phyloP scores from a whole-genome alignment of 306 rosid species.

The Begonia loranthoides region DNA sequence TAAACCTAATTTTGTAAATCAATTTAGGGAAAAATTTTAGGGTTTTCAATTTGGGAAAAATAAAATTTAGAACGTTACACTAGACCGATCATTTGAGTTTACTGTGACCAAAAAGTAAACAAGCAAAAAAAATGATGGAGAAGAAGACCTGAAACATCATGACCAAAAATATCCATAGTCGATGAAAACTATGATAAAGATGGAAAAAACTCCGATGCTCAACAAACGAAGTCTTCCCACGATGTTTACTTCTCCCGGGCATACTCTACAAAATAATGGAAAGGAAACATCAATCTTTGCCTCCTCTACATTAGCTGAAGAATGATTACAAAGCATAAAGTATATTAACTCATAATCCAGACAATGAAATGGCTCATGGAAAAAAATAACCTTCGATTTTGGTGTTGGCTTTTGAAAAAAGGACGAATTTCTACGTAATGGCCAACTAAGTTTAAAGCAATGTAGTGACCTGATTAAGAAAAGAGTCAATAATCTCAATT shows the following conservation, averaged over 20 bases:
- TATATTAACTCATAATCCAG: too few relatives aligned
- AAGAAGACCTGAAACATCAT: constrained; percentile 94
- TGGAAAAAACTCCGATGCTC: constrained; percentile 93
- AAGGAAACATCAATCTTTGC: constrained; percentile 2
- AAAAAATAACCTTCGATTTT: constrained; percentile 46
- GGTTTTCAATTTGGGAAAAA: too few relatives aligned
- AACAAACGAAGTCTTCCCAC: constrained; percentile 92
- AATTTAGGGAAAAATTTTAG: too few relatives aligned
- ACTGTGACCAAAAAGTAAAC: too few relatives aligned
- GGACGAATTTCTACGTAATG: constrained; percentile 44
- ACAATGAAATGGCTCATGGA: too few relatives aligned
- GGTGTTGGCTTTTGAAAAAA: constrained; percentile 68
- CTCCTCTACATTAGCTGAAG: too few relatives aligned
- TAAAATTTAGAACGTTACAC: too few relatives aligned
- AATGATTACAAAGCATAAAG: too few relatives aligned
- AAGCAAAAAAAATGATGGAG: not conserved
- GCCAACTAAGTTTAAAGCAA: constrained; percentile 94
- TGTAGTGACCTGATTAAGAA: constrained; percentile 53
- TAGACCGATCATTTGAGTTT: too few relatives aligned
- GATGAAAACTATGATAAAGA: constrained; percentile 90
- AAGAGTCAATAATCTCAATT: constrained; percentile 8
- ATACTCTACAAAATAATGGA: constrained; percentile 30
- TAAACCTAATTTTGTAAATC: too few relatives aligned
- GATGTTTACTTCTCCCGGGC: constrained; percentile 39
- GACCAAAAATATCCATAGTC: constrained; percentile 85